Percentiles rank a stretch among this genome's conserved stretches.
These are phyloP conservation scores for Botryosphaeria dothidea DNA, from an alignment of 2,329 filamentous ascomycete species.

Conservation along the genomic window DNA sequence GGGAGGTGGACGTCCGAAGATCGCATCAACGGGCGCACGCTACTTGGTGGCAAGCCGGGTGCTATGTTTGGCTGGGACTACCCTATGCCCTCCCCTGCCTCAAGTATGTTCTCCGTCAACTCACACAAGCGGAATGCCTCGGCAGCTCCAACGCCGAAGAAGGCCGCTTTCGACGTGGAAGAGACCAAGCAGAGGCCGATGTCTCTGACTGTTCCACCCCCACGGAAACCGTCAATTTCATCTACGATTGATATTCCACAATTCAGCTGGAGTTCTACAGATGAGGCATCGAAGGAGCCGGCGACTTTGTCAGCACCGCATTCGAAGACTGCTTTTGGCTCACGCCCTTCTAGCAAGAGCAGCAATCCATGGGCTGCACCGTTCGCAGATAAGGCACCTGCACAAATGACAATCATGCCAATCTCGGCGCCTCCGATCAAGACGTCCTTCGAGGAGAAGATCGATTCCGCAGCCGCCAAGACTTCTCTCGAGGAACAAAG, in stretches of 20 bases:
- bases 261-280: constrained; percentile 8
- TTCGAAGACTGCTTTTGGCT: constrained; percentile 3
- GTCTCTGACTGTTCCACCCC: background rate
- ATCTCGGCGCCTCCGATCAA: background rate
- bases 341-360: background rate
- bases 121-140: constrained; percentile 15
- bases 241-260: background rate
- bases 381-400: background rate
- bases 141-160: background rate
- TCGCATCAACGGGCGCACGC: constrained; percentile 33
- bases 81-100: constrained; percentile 15
- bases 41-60: constrained; percentile 29
- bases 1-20: constrained; percentile 40
- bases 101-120: constrained; percentile 3
- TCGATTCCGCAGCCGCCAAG: background rate
- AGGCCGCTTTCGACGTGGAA: constrained; percentile 5
- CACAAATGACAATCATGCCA: background rate
- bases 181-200: constrained; percentile 11
- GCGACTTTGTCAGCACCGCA: constrained; percentile 5
- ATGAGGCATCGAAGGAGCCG: background rate
- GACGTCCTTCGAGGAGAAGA: background rate
- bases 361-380: constrained; percentile 6
- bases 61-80: constrained; percentile 42
- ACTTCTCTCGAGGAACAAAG: background rate
- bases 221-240: background rate